Conservation (phyloP, 768 basidiomycete species). For the Leccinum truebloodii region DNA sequence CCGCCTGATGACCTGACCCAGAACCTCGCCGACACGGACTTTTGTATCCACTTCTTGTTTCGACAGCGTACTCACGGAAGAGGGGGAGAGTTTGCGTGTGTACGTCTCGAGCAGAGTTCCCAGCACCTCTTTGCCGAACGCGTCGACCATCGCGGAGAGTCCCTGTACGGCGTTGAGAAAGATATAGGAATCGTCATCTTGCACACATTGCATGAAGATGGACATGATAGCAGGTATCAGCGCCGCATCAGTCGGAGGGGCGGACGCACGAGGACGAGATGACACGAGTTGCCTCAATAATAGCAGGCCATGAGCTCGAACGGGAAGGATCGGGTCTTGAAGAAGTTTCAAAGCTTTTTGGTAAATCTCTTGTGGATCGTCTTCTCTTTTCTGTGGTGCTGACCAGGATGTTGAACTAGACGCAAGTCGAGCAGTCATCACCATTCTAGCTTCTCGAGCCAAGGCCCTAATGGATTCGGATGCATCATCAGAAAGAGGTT, state of each 20-base stretch:
- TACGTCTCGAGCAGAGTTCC: conserved; percentile 69
- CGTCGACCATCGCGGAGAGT: conserved; percentile 80
- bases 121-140: conserved; percentile 65
- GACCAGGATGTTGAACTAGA: conserved; percentile 46
- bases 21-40: conserved; percentile 81
- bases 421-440: conserved; percentile 79
- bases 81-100: conserved; percentile 50
- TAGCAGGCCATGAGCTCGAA: conserved; percentile 89
- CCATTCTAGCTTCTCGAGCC: conserved; percentile 78
- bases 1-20: conserved; percentile 72
- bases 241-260: conserved; percentile 49
- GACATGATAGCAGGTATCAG: conserved; percentile 82
- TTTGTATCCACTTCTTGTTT: conserved; percentile 72
- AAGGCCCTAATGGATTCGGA: conserved; percentile 54
- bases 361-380: conserved; percentile 62
- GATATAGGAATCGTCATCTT: conserved; percentile 95
- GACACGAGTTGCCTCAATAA: conserved; percentile 78
- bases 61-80: conserved; percentile 37
- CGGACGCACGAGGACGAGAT: conserved; percentile 21
- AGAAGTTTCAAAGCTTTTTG: conserved; percentile 85
- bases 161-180: conserved; percentile 93
- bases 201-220: conserved; percentile 81
- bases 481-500: conserved; percentile 50
- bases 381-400: conserved; percentile 20
- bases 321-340: conserved; percentile 90